phyloP scores from a whole-genome alignment of 305 asterid species.

The Solanum chacoense region DNA sequence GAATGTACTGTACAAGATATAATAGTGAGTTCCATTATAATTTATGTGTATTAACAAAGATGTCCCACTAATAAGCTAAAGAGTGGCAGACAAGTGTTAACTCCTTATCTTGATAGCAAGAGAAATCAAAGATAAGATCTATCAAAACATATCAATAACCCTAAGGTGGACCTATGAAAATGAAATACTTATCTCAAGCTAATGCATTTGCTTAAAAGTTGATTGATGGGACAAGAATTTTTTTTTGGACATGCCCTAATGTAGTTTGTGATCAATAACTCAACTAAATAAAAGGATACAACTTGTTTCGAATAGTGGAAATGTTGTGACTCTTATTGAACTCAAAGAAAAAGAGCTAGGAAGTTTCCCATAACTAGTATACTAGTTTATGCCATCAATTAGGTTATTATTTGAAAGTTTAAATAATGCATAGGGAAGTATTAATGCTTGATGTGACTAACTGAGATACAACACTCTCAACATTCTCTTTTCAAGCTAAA shows the following conservation, averaged over 20 bases:
- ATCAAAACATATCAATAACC: conserved; percentile 15
- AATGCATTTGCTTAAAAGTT: conserved; percentile 13
- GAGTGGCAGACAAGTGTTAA: conserved; percentile 28
- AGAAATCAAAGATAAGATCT: conserved; percentile 56
- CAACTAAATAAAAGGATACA: conserved; percentile 11
- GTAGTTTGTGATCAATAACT: conserved; percentile 8
- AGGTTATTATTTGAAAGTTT: conserved; percentile 7
- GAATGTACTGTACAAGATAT: background rate
- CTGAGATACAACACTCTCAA: conserved; percentile 49
- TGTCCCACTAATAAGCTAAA: conserved; percentile 22
- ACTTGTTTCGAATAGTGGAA: conserved; percentile 12
- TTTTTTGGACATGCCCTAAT: background rate
- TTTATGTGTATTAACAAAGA: background rate
- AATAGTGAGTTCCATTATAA: background rate
- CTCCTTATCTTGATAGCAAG: conserved; percentile 42
- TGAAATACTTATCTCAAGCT: conserved; percentile 18
- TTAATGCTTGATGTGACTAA: conserved; percentile 50
- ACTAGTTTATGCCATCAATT: background rate
- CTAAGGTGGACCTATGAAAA: conserved; percentile 25
- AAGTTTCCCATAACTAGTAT: background rate
- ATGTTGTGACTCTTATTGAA: conserved; percentile 16
- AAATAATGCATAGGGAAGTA: conserved; percentile 32
- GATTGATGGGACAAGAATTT: background rate
- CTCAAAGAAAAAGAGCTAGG: conserved; percentile 7
- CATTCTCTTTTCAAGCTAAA: conserved; percentile 10